Base-by-base conservation (phyloP, 2,329 filamentous ascomycete species). In the Arthrobotrys megalospora region DNA sequence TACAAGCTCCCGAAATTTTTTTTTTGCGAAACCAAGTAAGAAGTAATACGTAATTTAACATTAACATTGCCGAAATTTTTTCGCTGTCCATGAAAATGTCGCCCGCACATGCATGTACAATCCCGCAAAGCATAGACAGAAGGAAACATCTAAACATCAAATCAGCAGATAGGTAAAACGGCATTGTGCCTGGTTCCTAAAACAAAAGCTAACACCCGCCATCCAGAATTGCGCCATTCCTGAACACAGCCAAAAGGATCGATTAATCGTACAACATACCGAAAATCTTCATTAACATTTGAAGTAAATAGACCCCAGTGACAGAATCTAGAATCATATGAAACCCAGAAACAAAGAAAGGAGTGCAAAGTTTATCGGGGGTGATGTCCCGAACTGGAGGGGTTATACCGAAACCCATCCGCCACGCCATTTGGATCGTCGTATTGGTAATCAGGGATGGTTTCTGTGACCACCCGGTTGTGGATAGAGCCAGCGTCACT, bases 351-450 rank as follows among this genome's bases (percentile, higher is more conserved):
- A 62, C 8, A 63, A 34, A 48, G 11, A 28, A 14, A 43, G 5
- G n/a, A n/a, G 5, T 24, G 16, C n/a, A 24, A 55, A 43, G 28
- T 11, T 21, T 67, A 77, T 34, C 50, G 60, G 34, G 58, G 50
- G 12, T 55, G 60, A 8, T 68, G 50, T 12, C 73, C 66, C 10
- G 73, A 14, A 47, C 41, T 32, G 28, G 60, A 45, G 38, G 73
- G 52, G 28, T 71, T 71, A 32, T 77, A 77, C 19, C 73, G 73
- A 63, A 77, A 77, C 14, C 73, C 73, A 41, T 77, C 73, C 4
- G 73, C 73, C 3, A 77, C 73, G 10, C 48, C 73, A 19, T 77
- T 77, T 10, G 73, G 73, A 21, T 77, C 73, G 24, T 77, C 73
- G 19, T 71, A 70, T 62, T 71, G 66, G 24, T 77, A 77, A 36